Base-by-base conservation (phyloP, 1,284 basidiomycete genomes). In the Flammula alnicola region DNA sequence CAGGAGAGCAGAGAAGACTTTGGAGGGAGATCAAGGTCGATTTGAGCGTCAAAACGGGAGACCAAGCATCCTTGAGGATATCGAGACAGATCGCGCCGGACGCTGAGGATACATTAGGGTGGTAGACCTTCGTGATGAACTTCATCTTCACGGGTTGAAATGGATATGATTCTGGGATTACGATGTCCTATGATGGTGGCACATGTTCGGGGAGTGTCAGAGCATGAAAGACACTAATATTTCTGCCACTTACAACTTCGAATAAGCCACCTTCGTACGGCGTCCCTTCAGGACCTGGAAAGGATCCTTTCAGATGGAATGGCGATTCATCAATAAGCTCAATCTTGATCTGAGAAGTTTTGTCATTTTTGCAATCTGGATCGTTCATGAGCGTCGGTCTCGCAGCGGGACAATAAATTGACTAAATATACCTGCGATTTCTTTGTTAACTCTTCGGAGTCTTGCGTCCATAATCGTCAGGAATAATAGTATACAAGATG, bases 131-230 rank as follows among this genome's bases (percentile, higher is more conserved):
- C 52, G 92, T 96, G 61, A 93, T 85, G 69, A 97, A 97, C 69
- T 95, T 95, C 95, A 99, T 98, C 78, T 98, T 98, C 55, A 97
- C 90, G 0, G 96, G 95, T 69, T 95, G 91, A 69, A 98, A 98
- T 4, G 96, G 96, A 67, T 98, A 98, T 40, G 88, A 82, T 44
- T 95, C 92, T 1, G 95, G 95, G 57, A 98, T 93, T n/a, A 88
- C 78, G 61, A 98, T 98, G 68, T 98, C 95, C 93, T 95, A 57
- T 49, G 31, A 38, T 45, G 22, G 29, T 41, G 39, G 27, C 41
- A 37, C 47, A 23, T 29, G 19, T 49, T 39, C 27, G 47, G 45
- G 47, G 44, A 30, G 32, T 25, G 17, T 43, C 32, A 31, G 36
- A 10, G 31, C 36, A 29, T 20, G 27, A 25, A 29, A 32, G 52